phyloP scores from a whole-genome alignment of 1,139 yeast genomes.

The Pichia sp. region DNA sequence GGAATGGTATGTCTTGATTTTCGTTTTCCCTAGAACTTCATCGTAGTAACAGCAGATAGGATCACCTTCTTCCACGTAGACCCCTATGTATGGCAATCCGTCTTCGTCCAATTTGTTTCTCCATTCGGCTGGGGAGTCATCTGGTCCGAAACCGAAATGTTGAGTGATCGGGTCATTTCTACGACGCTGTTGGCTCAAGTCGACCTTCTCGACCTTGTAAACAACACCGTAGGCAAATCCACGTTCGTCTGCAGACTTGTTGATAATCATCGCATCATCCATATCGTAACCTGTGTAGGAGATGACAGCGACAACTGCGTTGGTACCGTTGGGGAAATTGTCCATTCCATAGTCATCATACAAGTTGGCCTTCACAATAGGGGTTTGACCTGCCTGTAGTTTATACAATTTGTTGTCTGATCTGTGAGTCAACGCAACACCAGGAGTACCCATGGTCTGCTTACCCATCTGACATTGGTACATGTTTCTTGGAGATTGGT shows the following conservation, averaged over 20 bases:
- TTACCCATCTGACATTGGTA: constrained; percentile 99
- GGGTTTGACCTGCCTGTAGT: constrained; percentile 94
- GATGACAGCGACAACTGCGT: constrained; percentile 97
- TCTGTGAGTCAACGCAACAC: constrained; percentile 88
- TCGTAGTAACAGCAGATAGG: constrained; percentile 92
- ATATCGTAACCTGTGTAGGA: constrained; percentile 99
- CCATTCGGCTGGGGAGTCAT: constrained; percentile 91
- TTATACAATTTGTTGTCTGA: constrained; percentile 93
- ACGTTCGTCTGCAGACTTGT: constrained; percentile 94
- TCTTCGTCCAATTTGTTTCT: constrained; percentile 81
- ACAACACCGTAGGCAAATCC: constrained; percentile 98
- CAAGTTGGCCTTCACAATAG: constrained; percentile 88
- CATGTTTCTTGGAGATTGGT: constrained; percentile 99
- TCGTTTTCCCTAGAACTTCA: constrained; percentile 86
- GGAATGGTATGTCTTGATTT: constrained; percentile 88
- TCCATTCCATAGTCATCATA: constrained; percentile 98
- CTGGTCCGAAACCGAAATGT: constrained; percentile 91
- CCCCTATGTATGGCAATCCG: constrained; percentile 90
- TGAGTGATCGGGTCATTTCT: constrained; percentile 94
- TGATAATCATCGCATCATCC: constrained; percentile 99
- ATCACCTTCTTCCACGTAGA: constrained; percentile 87
- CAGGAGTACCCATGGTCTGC: constrained; percentile 99
- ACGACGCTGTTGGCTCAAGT: constrained; percentile 70
- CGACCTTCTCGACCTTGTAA: constrained; percentile 89
- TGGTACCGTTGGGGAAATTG: constrained; percentile 96